These are phyloP conservation scores for Verticillium nonalfalfae DNA, from an alignment of 2,329 filamentous ascomycete genomes.

Conservation along the genomic window DNA sequence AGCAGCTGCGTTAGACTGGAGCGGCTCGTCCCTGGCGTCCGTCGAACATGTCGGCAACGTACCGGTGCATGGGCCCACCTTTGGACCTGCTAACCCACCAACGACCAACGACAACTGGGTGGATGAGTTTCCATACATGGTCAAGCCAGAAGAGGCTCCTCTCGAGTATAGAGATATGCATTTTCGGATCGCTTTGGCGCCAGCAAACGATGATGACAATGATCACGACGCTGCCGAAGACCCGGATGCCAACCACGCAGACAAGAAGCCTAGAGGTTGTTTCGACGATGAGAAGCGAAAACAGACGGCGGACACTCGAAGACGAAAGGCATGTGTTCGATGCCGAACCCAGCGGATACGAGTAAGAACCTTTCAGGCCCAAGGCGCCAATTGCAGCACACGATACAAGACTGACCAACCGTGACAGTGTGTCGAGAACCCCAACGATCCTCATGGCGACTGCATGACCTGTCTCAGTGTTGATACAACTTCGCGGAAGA, in stretches of 20 bases:
- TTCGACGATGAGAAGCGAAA: conserved; percentile 18
- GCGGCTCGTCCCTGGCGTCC: not conserved
- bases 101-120: not conserved
- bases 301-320: conserved; percentile 26
- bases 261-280: not conserved
- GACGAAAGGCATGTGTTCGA: conserved; percentile 34
- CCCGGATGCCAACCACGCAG: not conserved
- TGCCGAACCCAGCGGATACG: conserved; percentile 36
- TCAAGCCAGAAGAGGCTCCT: not conserved
- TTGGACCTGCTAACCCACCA: not conserved
- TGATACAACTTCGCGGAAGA: conserved; percentile 33
- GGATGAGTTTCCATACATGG: not conserved
- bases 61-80: not conserved
- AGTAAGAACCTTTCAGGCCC: conserved; percentile 21
- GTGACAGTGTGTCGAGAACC: conserved; percentile 28
- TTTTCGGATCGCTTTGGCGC: not conserved
- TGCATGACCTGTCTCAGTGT: conserved; percentile 34
- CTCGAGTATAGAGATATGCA: not conserved
- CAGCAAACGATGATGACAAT: not conserved
- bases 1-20: not conserved
- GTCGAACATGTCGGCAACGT: not conserved
- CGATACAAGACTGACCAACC: not conserved
- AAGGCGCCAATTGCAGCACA: not conserved
- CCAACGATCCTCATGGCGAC: conserved; percentile 18
- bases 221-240: not conserved